A percentile compares a stretch with the other conserved stretches of the same genome.
These are phyloP conservation scores for Lentinula aciculospora DNA, from an alignment of 768 basidiomycete genomes.

Conservation along the genomic window DNA sequence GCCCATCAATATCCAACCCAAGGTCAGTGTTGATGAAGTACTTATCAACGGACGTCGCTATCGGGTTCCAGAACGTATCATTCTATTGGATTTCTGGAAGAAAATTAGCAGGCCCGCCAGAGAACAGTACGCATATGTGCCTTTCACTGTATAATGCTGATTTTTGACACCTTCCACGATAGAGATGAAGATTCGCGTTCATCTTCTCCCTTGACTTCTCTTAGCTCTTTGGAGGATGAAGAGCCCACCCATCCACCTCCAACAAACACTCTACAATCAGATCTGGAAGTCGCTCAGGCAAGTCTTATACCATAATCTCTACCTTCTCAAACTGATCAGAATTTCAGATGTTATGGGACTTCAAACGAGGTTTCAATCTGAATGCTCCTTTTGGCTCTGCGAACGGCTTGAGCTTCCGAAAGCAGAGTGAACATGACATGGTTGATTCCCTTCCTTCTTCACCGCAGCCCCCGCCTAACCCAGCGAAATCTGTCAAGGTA, in stretches of 20 bases:
- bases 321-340: conserved; percentile 11
- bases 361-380: conserved; percentile 18
- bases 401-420: background rate
- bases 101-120: conserved; percentile 52
- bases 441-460: background rate
- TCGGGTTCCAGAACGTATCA: conserved; percentile 86
- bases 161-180: conserved; percentile 9
- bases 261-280: conserved; percentile 28
- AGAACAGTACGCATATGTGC: conserved; percentile 20
- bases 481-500: background rate
- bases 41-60: conserved; percentile 87
- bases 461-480: background rate
- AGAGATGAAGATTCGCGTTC: conserved; percentile 38
- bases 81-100: conserved; percentile 94
- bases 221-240: conserved; percentile 72
- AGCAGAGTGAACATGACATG: background rate
- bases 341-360: conserved; percentile 32
- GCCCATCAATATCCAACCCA: conserved; percentile 29
- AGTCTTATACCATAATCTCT: conserved; percentile 7
- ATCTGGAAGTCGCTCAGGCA: conserved; percentile 58
- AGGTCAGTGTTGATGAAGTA: conserved; percentile 71
- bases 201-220: conserved; percentile 70
- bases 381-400: background rate
- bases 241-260: conserved; percentile 42
- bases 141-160: background rate